Base-by-base conservation (phyloP, 768 basidiomycete genomes). In the Mycena rebaudengoi region DNA sequence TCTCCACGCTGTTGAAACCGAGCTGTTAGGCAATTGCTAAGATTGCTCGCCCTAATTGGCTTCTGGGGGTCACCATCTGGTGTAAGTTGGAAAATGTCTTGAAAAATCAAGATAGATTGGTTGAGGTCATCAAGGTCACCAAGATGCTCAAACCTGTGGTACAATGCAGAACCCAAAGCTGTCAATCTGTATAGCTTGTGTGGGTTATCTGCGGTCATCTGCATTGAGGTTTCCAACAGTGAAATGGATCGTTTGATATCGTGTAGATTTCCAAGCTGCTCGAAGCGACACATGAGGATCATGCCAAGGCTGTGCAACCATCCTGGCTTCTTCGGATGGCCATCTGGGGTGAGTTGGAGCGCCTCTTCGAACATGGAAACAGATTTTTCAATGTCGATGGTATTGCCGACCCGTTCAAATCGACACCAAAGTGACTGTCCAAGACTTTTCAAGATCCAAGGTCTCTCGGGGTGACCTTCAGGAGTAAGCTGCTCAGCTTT, bases 1-100 rank as follows among this genome's bases (percentile, higher is more conserved):
- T 73, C 59, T 51, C 68, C 46, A 7, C 52, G 55, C 23, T 26
- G 61, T 26, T 52, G 5, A 26, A 69, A 69, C 29, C 35, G 35
- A 37, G 35, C 18, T 18, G 18, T 37, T 18, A 37, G 35, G 35
- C 35, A 10, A 37, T 18, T 18, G 35, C 35, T 37, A 37, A 37
- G 35, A 18, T 37, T 37, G 10, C 11, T 18, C 18, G 35, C 35
- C 35, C 35, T 37, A 37, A 37, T 18, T 37, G 35, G 35, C 35
- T 37, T 37, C 35, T 37, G 35, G 18, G 35, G 35, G 35, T 37
- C 35, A 18, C 18, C 35, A 37, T 37, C 35, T 18, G 35, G 35
- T 37, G 35, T 37, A 37, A 37, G 35, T 37, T 18, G 35, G 35
- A 37, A 10, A 18, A 37, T 18, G 35, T 37, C 35, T 37, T 37